Conservation (phyloP, 148 eudicot genomes). For the Polygonum maritimum region DNA sequence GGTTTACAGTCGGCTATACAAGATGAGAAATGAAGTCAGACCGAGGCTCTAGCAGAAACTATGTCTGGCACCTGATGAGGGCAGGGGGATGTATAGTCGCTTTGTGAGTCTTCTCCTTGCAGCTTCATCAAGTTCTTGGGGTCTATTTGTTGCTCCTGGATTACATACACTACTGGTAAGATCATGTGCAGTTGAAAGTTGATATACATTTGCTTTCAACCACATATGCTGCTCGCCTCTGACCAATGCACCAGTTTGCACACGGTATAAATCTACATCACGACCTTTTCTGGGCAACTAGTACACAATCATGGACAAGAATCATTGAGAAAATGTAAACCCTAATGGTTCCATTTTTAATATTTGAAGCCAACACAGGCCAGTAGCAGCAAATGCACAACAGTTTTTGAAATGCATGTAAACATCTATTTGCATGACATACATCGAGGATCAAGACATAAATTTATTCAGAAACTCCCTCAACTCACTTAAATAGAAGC, state of each 20-base stretch:
- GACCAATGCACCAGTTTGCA: background rate
- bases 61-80: constrained; percentile 59
- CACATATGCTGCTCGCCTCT: background rate
- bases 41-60: constrained; percentile 1
- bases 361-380: background rate
- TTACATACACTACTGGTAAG: background rate
- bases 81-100: constrained; percentile 90
- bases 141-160: constrained; percentile 98
- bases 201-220: background rate
- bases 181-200: background rate
- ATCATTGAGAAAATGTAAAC: background rate
- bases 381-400: background rate
- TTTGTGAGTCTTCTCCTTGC: constrained; percentile 97
- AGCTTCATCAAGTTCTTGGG: constrained; percentile 99
- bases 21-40: constrained; percentile 2
- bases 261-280: background rate
- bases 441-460: background rate
- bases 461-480: background rate
- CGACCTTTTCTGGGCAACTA: background rate
- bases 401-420: background rate
- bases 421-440: background rate
- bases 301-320: background rate
- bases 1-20: background rate
- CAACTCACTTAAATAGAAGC: background rate
- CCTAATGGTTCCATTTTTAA: background rate